Percentiles rank a stretch among this genome's conserved stretches.
Evolutionary conservation across 2,329 filamentous ascomycete species (phyloP).

Genomic region (Colletotrichum chlorophyti): DNA sequence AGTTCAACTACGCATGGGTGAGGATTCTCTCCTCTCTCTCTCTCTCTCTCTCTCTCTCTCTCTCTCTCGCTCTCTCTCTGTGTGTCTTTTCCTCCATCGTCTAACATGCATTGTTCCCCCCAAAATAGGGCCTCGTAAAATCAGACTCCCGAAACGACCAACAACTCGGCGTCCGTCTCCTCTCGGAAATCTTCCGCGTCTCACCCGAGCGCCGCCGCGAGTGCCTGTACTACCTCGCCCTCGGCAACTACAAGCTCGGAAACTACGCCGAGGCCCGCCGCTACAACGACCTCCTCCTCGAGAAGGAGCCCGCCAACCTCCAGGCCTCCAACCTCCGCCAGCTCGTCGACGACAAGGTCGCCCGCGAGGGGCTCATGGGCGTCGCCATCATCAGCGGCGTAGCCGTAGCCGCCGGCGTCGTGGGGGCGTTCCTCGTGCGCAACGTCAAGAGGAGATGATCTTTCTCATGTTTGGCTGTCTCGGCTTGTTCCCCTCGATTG

Average conservation of each 20-base stretch:
- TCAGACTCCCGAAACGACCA: constrained; percentile 84
- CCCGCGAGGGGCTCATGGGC: constrained; percentile 91
- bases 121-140: constrained; percentile 86
- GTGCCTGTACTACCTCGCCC: constrained; percentile 96
- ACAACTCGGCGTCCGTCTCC: constrained; percentile 90
- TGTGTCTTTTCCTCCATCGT: too few relatives aligned
- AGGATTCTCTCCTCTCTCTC: not conserved
- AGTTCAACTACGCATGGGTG: constrained; percentile 99
- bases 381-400: constrained; percentile 95
- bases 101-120: not conserved
- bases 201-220: constrained; percentile 93
- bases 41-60: not conserved
- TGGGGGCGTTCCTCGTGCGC: constrained; percentile 85
- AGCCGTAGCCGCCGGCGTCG: constrained; percentile 89
- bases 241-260: constrained; percentile 97
- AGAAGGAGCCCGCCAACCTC: constrained; percentile 89
- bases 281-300: constrained; percentile 92
- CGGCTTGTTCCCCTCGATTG: not conserved
- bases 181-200: constrained; percentile 95
- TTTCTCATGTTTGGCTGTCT: not conserved
- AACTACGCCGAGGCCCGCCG: constrained; percentile 95
- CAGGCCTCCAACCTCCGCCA: constrained; percentile 87
- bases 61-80: not conserved
- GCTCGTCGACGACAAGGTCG: constrained; percentile 95
- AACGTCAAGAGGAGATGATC: constrained; percentile 69